Evolutionary conservation across 1,284 basidiomycete species (phyloP).

Genomic region (Porodaedalea pini): DNA sequence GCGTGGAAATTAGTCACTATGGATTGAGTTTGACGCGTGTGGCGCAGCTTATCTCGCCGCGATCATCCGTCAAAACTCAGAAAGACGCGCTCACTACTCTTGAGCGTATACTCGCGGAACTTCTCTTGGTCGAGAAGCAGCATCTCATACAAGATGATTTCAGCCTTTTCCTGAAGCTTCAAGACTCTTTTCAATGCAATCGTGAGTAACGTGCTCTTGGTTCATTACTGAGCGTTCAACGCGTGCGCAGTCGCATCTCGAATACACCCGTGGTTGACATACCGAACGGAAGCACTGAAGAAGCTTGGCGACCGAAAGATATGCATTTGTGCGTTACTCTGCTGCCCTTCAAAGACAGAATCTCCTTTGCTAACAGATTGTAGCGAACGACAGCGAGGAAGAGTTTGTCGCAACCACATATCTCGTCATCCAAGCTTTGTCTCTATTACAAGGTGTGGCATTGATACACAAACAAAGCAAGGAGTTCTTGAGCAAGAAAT

Average conservation of each 20-base stretch:
- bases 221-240: not conserved
- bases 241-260: constrained; percentile 52
- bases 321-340: constrained; percentile 10
- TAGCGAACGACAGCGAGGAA: constrained; percentile 26
- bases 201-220: constrained; percentile 41
- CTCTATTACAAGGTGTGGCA: constrained; percentile 76
- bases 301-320: constrained; percentile 7
- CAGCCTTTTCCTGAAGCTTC: constrained; percentile 51
- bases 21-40: not conserved
- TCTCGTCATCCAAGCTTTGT: constrained; percentile 56
- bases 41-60: constrained; percentile 56
- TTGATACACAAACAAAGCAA: constrained; percentile 71
- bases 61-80: constrained; percentile 47
- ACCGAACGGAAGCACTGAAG: constrained; percentile 41
- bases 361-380: not conserved
- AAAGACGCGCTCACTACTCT: constrained; percentile 51
- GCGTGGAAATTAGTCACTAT: constrained; percentile 26
- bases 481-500: constrained; percentile 61
- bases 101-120: constrained; percentile 56
- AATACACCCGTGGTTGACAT: constrained; percentile 52
- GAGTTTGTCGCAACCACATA: constrained; percentile 43
- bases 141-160: constrained; percentile 34
- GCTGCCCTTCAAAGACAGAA: not conserved
- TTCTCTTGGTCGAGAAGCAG: constrained; percentile 44
- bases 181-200: constrained; percentile 76